Evolutionary conservation across 2,329 filamentous ascomycete species (phyloP).

Genomic region (Tolypocladium sp.): DNA sequence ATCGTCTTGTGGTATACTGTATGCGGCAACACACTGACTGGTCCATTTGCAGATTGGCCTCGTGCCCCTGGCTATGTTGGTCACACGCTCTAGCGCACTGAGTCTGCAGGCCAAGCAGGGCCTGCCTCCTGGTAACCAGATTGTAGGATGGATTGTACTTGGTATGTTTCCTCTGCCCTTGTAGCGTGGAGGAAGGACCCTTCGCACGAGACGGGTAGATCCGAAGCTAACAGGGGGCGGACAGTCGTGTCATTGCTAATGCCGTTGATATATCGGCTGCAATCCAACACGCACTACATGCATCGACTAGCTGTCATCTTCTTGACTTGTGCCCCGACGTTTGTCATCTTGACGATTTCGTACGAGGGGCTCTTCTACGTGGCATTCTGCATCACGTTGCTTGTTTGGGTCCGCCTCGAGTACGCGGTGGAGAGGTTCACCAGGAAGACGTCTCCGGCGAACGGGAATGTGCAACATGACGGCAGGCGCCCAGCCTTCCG

Average conservation of each 20-base stretch:
- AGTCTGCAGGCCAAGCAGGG: conserved; percentile 80
- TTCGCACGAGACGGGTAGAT: no score
- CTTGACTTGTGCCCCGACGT: conserved; percentile 83
- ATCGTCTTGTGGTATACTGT: no score
- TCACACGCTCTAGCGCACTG: conserved; percentile 77
- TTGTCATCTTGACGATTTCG: conserved; percentile 93
- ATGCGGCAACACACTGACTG: conserved; percentile 5
- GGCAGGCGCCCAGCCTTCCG: conserved; percentile 33
- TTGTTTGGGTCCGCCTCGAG: conserved; percentile 89
- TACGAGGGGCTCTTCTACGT: conserved; percentile 97
- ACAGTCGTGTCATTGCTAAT: conserved; percentile 65
- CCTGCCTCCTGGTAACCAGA: conserved; percentile 77
- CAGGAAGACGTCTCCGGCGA: conserved; percentile 3
- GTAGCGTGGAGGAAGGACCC: neutral
- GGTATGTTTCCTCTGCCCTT: conserved; percentile 36
- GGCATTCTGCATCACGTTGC: conserved; percentile 70
- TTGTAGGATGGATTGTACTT: conserved; percentile 75
- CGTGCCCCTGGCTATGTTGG: conserved; percentile 69
- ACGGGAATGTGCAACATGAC: neutral
- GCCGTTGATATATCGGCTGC: conserved; percentile 71
- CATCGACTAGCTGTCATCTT: conserved; percentile 85
- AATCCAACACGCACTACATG: conserved; percentile 79
- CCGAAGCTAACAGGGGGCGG: neutral
- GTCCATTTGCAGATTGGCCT: conserved; percentile 52
- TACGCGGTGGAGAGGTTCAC: conserved; percentile 47